Percentiles rank a stretch among this genome's conserved stretches.
Conservation (phyloP, 176 grass and related monocot genomes). For the Leersia perrieri region DNA sequence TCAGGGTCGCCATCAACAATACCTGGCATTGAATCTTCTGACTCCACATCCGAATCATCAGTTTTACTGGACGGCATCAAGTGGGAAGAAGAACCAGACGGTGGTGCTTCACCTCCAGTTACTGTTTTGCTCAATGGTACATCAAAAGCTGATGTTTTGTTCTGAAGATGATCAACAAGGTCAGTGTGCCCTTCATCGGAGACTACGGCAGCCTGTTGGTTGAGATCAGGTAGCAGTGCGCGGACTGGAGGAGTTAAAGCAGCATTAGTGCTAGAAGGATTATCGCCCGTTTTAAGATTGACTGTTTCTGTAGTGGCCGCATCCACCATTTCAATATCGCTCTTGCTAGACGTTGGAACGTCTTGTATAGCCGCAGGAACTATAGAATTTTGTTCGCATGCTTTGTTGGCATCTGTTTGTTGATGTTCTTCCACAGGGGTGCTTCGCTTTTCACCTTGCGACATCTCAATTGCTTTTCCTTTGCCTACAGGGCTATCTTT, state of each 20-base stretch:
- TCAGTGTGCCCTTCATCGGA: not conserved
- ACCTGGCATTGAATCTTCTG: slow-evolving; percentile 52
- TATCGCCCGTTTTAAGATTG: slow-evolving; percentile 12
- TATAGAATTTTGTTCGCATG: no score
- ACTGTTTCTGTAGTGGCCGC: slow-evolving; percentile 14
- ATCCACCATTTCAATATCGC: slow-evolving; percentile 40
- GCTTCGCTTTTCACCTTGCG: slow-evolving; percentile 15
- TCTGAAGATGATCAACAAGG: slow-evolving; percentile 13
- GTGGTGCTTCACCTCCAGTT: slow-evolving; percentile 5
- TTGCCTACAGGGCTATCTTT: slow-evolving; percentile 8
- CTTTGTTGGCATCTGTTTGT: no score
- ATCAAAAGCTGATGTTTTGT: not conserved
- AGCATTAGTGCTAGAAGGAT: slow-evolving; percentile 8
- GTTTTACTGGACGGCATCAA: slow-evolving; percentile 11
- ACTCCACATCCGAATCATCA: slow-evolving; percentile 59
- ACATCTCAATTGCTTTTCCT: not conserved
- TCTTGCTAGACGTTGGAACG: not conserved
- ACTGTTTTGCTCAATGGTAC: not conserved
- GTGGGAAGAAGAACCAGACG: not conserved
- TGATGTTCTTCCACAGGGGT: slow-evolving; percentile 26
- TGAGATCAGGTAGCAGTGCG: not conserved
- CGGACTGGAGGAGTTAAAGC: not conserved
- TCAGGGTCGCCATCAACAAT: slow-evolving; percentile 65
- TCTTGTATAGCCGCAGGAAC: slow-evolving; percentile 9
- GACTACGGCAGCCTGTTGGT: not conserved